These are phyloP conservation scores for Gilbertella persicaria DNA, from an alignment of 371 early-diverging fungal genomes.

Conservation along the genomic window DNA sequence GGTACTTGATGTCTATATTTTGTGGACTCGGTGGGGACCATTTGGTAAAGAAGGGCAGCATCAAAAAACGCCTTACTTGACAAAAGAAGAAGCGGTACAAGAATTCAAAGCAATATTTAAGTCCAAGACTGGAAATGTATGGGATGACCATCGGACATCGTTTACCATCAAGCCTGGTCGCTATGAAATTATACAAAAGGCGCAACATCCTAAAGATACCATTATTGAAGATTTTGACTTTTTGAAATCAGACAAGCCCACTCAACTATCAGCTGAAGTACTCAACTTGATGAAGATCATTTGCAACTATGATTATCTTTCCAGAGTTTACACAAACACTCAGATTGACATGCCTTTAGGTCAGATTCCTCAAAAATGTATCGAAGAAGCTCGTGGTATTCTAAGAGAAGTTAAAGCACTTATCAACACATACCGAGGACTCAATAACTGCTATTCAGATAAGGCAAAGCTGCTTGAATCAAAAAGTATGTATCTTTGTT, in stretches of 20 bases:
- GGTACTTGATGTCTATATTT: conserved; percentile 49
- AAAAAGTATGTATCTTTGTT: conserved; percentile 9
- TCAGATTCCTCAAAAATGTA: conserved; percentile 39
- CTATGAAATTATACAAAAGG: conserved; percentile 39
- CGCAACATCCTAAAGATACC: conserved; percentile 19
- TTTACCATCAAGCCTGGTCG: conserved; percentile 50
- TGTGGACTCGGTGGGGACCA: conserved; percentile 64
- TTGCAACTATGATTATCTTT: conserved; percentile 44
- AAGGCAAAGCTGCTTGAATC: conserved; percentile 1
- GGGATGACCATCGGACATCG: conserved; percentile 34
- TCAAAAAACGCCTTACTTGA: conserved; percentile 60
- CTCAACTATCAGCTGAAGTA: conserved; percentile 23
- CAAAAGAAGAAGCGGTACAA: conserved; percentile 46
- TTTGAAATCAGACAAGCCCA: conserved; percentile 4
- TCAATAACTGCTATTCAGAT: not conserved
- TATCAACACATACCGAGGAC: not conserved
- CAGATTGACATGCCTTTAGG: conserved; percentile 54
- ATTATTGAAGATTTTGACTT: conserved; percentile 36
- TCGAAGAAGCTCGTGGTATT: conserved; percentile 41
- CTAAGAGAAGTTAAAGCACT: conserved; percentile 21
- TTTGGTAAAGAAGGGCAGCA: conserved; percentile 55
- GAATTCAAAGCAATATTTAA: conserved; percentile 66
- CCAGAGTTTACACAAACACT: conserved; percentile 29
- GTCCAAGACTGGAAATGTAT: conserved; percentile 57
- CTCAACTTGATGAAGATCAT: conserved; percentile 46